Evolutionary conservation across 176 grass and related monocot species (phyloP).

Genomic region (Avena atlantica): DNA sequence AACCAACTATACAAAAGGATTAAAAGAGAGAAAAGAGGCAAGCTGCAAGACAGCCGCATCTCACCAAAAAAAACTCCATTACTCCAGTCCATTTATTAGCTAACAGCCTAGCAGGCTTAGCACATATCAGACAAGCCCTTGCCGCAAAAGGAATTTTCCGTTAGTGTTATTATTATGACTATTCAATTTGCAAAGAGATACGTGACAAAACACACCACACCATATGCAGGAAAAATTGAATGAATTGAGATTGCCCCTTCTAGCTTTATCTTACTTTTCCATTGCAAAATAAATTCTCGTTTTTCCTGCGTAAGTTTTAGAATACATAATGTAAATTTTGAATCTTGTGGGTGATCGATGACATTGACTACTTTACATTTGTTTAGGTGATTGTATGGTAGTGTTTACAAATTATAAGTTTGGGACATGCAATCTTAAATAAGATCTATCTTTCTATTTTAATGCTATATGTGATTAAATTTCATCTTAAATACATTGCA

Average conservation of each 20-base stretch:
- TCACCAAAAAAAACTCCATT: neutral
- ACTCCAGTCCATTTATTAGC: no score
- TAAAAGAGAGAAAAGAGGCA: slow-evolving; percentile 21
- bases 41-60: slow-evolving; percentile 19
- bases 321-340: no score
- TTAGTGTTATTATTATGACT: neutral
- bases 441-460: no score
- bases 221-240: neutral
- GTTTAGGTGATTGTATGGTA: no score
- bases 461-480: no score
- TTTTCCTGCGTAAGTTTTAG: neutral
- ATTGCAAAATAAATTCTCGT: neutral
- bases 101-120: neutral
- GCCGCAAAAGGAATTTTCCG: neutral
- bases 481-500: no score
- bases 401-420: no score
- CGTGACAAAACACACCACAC: neutral
- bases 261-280: neutral
- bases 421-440: no score
- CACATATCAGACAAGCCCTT: slow-evolving; percentile 76
- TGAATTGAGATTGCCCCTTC: neutral
- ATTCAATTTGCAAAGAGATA: no score
- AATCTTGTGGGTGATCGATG: no score
- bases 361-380: no score
- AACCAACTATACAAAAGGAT: slow-evolving; percentile 38